Evolutionary conservation across 2,329 filamentous ascomycete species (phyloP).

Genomic region (Cladosporium sp.): DNA sequence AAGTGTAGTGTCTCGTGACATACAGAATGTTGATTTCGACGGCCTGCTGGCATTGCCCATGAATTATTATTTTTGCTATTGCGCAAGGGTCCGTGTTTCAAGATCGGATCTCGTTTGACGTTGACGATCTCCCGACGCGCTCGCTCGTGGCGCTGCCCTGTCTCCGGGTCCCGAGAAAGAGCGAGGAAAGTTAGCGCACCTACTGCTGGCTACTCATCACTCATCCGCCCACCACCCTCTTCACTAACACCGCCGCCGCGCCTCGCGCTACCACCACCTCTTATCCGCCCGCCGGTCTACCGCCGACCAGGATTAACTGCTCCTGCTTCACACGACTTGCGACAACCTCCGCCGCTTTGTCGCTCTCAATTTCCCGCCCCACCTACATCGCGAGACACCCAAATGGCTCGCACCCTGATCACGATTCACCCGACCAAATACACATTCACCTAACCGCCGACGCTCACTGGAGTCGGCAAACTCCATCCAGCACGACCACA

Average conservation of each 20-base stretch:
- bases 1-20: too few species aligned
- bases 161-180: background rate
- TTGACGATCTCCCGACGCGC: slow-evolving; percentile 2
- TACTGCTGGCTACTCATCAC: background rate
- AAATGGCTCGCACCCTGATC: slow-evolving; percentile 54
- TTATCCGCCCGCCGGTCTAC: background rate
- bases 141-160: background rate
- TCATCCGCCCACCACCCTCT: background rate
- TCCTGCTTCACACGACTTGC: background rate
- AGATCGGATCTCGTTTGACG: background rate
- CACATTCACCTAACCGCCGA: slow-evolving; percentile 56
- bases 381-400: slow-evolving; percentile 19
- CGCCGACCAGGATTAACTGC: background rate
- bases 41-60: too few species aligned
- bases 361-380: slow-evolving; percentile 1
- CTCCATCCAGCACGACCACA: slow-evolving; percentile 6
- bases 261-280: background rate
- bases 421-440: slow-evolving; percentile 45
- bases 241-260: background rate
- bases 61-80: too few species aligned
- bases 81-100: too few species aligned
- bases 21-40: too few species aligned
- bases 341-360: slow-evolving; percentile 17
- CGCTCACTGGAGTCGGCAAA: slow-evolving; percentile 48
- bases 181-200: slow-evolving; percentile 3